Base-by-base conservation (phyloP, 176 grass and related monocot species). In the Oryza australiensis region DNA sequence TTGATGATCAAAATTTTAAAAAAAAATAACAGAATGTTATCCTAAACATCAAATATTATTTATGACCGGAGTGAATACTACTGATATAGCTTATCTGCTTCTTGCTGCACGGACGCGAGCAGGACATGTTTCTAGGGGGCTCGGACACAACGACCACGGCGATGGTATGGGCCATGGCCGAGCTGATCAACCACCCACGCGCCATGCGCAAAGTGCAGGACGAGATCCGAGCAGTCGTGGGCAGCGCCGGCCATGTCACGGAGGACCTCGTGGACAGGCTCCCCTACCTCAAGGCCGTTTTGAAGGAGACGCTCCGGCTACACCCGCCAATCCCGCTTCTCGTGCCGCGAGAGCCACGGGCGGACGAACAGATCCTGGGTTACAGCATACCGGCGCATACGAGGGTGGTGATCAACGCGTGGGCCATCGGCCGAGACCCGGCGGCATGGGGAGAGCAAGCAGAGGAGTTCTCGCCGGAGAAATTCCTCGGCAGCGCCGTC, bases 301-400 rank as follows among this genome's bases (percentile, higher is more conserved):
- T 83, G 1, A 88, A 79, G 57, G 86, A 83, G 59, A 83, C 81
- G 12, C 66, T 92, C 0, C 79, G 86, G 42, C 70, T 92, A 49
- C 90, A 88, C 78, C 73, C 48, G 26, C 82, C 90, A 7, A 0
- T 59, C 3, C 73, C 74, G 0, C 48, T 88, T 12, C 83, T 92
- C 38, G 1, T 89, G 26, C 86, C 86, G 3, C 80, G 78, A 9
- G 82, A 88, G 12, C 23, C 74, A 26, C 15, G 1, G 10, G 66
- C 53, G 73, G 45, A 82, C 75, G 33, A 70, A 7, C 42, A 82
- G 55, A 32, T 86, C 28, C 46, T 66, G 2, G 78, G 78, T 8
- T 59, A 86, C 77, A 62, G 34, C 10, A 26, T 83, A 32, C 85
- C 86, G 23, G 55, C 70, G 8, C 6, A 23, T 3, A 86, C 82